phyloP scores from a whole-genome alignment of 163 green algal species.

The Coccomyxa subellipsoidea region DNA sequence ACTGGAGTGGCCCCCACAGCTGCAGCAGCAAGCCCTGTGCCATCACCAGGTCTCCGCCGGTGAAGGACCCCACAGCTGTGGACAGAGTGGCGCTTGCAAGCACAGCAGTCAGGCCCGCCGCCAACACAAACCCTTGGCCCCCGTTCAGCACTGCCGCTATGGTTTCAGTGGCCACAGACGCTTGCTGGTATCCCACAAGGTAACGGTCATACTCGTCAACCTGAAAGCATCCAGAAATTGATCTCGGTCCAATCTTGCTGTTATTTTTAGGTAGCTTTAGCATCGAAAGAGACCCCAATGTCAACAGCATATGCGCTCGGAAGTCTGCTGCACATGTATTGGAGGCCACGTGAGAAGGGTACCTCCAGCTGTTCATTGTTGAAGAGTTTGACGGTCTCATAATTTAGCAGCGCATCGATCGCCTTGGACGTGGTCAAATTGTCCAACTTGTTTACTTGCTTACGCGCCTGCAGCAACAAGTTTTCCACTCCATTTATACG shows the following conservation, averaged over 20 bases:
- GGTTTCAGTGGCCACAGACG: conserved; percentile 69
- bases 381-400: conserved; percentile 80
- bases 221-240: too few species aligned
- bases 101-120: conserved; percentile 63
- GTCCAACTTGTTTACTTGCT: conserved; percentile 81
- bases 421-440: conserved; percentile 79
- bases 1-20: conserved; percentile 85
- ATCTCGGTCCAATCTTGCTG: too few species aligned
- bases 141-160: conserved; percentile 81
- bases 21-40: conserved; percentile 93
- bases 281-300: too few species aligned
- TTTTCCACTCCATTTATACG: too few species aligned
- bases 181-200: conserved; percentile 60
- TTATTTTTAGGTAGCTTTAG: too few species aligned
- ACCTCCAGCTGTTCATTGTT: conserved; percentile 77
- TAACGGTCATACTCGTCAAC: conserved; percentile 70
- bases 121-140: conserved; percentile 65
- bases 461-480: conserved; percentile 53
- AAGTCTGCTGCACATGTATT: too few species aligned
- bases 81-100: conserved; percentile 47
- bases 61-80: conserved; percentile 33
- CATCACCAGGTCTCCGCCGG: conserved; percentile 91
- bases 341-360: too few species aligned
- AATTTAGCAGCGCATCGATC: conserved; percentile 87
- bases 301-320: too few species aligned